Conservation (phyloP, 75 land plant genomes). For the Cupressus sempervirens region DNA sequence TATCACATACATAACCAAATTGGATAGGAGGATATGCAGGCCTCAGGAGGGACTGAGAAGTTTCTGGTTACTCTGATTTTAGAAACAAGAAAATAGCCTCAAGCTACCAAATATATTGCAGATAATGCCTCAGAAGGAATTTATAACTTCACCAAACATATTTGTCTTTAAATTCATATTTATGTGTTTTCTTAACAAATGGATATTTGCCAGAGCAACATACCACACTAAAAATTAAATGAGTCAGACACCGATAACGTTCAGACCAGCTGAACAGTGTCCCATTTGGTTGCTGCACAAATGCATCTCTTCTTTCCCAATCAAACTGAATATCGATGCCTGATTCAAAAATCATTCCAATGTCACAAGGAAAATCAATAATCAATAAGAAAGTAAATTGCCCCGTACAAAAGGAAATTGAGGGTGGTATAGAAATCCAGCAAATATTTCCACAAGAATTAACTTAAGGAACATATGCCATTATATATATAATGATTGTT, state of each 20-base stretch:
- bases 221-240: slow-evolving; percentile 68
- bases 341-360: slow-evolving; percentile 15
- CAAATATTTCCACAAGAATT: too few relatives aligned
- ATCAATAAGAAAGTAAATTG: not conserved
- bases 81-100: not conserved
- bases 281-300: slow-evolving; percentile 68
- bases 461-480: too few relatives aligned
- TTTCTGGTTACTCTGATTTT: too few relatives aligned
- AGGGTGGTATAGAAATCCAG: not conserved
- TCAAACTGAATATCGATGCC: slow-evolving; percentile 86
- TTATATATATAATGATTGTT: too few relatives aligned
- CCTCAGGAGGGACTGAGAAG: too few relatives aligned
- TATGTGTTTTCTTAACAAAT: not conserved
- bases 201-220: slow-evolving; percentile 13
- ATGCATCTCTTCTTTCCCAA: slow-evolving; percentile 70
- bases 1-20: too few relatives aligned
- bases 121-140: not conserved
- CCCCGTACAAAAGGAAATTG: not conserved
- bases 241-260: slow-evolving; percentile 60
- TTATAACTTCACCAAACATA: not conserved
- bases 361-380: not conserved
- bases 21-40: too few relatives aligned
- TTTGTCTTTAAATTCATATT: not conserved
- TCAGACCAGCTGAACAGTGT: slow-evolving; percentile 92
- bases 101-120: not conserved